Percentiles rank a stretch among this genome's conserved stretches.
These are phyloP conservation scores for Phycomyces nitens DNA, from an alignment of 192 early-diverging fungal genomes.

Conservation along the genomic window DNA sequence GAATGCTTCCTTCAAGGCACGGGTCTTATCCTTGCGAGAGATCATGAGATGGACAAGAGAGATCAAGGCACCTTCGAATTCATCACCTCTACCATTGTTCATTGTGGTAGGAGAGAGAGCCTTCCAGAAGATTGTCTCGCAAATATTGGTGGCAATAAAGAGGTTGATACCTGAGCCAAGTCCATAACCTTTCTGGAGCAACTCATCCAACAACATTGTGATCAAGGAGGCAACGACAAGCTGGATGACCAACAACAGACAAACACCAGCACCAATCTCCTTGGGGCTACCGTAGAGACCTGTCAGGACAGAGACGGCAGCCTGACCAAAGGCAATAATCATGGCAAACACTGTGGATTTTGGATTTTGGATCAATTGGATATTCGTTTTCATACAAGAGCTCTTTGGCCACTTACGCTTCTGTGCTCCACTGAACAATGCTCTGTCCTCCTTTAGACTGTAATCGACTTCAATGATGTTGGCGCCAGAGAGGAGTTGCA, in stretches of 20 bases:
- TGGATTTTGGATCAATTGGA: too few relatives aligned
- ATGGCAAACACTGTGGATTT: conserved; percentile 87
- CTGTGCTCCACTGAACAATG: conserved; percentile 98
- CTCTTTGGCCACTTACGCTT: conserved; percentile 60
- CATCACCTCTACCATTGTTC: conserved; percentile 96
- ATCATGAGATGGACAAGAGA: conserved; percentile 93
- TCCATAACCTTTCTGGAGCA: conserved; percentile 99
- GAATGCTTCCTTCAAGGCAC: conserved; percentile 95
- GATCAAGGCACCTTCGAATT: conserved; percentile 98
- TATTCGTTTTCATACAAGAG: too few relatives aligned
- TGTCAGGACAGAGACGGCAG: conserved; percentile 96
- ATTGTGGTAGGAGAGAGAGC: conserved; percentile 96
- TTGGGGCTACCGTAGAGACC: conserved; percentile 97
- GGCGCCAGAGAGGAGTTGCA: conserved; percentile 98
- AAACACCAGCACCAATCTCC: conserved; percentile 95
- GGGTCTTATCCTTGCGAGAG: conserved; percentile 94
- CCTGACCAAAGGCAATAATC: conserved; percentile 98
- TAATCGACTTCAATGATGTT: conserved; percentile 99
- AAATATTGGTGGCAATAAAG: conserved; percentile 99
- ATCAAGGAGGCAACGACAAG: conserved; percentile 95
- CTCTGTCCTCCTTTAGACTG: conserved; percentile 96
- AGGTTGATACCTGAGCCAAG: conserved; percentile 98
- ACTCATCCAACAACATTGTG: conserved; percentile 97
- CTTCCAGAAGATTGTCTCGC: conserved; percentile 99
- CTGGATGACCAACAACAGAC: conserved; percentile 94